Percentiles rank a stretch among this genome's conserved stretches.
phyloP scores from a whole-genome alignment of 1,284 basidiomycete species.

The Pseudozyma pruni region DNA sequence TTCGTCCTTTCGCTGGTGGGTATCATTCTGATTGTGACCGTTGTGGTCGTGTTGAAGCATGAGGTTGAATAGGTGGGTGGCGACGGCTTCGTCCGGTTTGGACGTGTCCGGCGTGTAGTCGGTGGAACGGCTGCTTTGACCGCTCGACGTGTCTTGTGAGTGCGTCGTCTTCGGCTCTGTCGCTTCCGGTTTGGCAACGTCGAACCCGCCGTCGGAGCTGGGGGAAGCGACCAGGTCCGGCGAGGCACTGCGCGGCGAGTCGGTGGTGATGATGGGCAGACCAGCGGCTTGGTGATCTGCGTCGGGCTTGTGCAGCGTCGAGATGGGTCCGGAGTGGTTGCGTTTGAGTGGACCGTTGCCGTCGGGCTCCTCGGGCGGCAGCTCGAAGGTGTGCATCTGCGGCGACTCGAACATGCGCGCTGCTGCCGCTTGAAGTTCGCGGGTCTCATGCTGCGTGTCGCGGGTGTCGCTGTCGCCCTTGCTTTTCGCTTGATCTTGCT shows the following conservation, averaged over 20 bases:
- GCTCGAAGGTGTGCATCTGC: conserved; percentile 41
- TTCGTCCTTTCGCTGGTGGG: neutral
- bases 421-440: conserved; percentile 15
- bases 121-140: neutral
- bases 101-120: conserved; percentile 11
- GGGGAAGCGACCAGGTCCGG: conserved; percentile 27
- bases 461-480: neutral
- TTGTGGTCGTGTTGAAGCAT: conserved; percentile 15
- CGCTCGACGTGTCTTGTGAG: conserved; percentile 2
- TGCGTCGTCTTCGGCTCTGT: neutral
- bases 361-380: conserved; percentile 22
- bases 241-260: conserved; percentile 18
- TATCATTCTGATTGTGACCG: neutral
- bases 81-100: conserved; percentile 19
- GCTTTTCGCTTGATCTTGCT: neutral
- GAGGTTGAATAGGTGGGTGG: conserved; percentile 8
- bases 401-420: conserved; percentile 35
- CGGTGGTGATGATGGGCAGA: conserved; percentile 24
- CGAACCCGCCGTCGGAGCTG: conserved; percentile 2
- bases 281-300: neutral
- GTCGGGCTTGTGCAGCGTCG: conserved; percentile 19
- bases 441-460: conserved; percentile 1
- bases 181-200: neutral
- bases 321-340: conserved; percentile 26
- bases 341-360: conserved; percentile 33